Evolutionary conservation across 2,329 filamentous ascomycete species (phyloP), one percentile per base, ranked within the genome.

Genomic region (Pseudovirgaria hyperparasitica): DNA sequence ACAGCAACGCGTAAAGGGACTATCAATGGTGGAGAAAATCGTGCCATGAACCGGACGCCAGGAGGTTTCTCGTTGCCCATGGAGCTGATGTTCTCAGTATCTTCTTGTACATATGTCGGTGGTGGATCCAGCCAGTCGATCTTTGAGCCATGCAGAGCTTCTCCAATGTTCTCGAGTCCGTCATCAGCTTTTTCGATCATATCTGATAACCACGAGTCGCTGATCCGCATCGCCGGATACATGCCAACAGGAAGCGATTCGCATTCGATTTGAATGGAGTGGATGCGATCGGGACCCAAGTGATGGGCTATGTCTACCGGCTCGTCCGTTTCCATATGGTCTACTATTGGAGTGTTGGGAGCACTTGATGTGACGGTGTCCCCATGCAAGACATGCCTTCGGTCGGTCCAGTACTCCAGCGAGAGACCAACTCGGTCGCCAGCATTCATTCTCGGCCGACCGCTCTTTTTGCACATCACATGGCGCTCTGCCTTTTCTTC

Each of bases 391-490:
- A 71, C 49, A 24, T 67, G 60, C 24, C 69, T 63, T 29, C 63
- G 58, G 39, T 76, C 66, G 49, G 72, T 76, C 82, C 82, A 90
- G 48, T 87, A 92, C 37, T 84, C 76, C 20, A 90, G 42, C 25
- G 69, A 72, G 30, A 87, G 55, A 1, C 82, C 82, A 15, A 87
- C 58, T 26, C 66, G 68, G 13, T 67, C 65, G 26, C 72, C 63
- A 9, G 67, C 65, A 51, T 90, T 79, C 67, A 87, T 78, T 16
- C 65, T 57, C 0, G 82, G 81, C 16, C 64, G 64, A 2, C 82
- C 82, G 45, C 79, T 77, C 36, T 67, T 72, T 30, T 69, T 70
- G 46, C 78, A 84, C 51, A 82, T 66, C 24, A 72, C 74, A 26
- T 66, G 55, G n/a, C 64, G 55, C 22, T 64, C 61, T 8, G 75